Conservation (phyloP, 2,329 filamentous ascomycete genomes). For the Trichoderma aggressivum region DNA sequence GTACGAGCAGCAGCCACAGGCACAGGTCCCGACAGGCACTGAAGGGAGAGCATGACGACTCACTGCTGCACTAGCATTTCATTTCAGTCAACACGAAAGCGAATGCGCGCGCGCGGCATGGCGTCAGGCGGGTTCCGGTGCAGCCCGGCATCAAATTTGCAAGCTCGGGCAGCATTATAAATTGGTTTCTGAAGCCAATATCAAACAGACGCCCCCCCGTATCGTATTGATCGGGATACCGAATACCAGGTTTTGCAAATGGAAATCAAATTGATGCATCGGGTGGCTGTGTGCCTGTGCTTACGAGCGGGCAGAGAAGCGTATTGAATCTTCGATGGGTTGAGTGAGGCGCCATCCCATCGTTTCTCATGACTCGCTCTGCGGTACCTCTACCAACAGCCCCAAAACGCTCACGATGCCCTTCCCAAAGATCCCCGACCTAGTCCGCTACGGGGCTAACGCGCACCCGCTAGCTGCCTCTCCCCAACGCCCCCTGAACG, state of each 20-base stretch:
- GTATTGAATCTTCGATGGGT: background rate
- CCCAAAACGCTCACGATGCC: background rate
- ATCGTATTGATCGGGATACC: background rate
- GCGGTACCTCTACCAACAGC: background rate
- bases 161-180: background rate
- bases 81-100: background rate
- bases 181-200: background rate
- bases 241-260: background rate
- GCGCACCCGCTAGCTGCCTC: background rate
- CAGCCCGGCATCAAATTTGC: background rate
- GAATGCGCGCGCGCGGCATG: background rate
- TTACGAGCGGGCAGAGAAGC: background rate
- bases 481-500: slow-evolving; percentile 12
- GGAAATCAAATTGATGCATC: background rate
- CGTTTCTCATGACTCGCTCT: background rate
- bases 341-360: background rate
- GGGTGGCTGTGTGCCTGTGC: background rate
- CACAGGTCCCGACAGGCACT: background rate
- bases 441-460: background rate
- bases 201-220: background rate
- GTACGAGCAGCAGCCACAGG: background rate
- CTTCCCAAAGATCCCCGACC: no score
- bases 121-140: background rate
- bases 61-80: background rate
- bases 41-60: background rate